Conservation (phyloP, 2,329 filamentous ascomycete species). For the Teratosphaeria epicoccoides region DNA sequence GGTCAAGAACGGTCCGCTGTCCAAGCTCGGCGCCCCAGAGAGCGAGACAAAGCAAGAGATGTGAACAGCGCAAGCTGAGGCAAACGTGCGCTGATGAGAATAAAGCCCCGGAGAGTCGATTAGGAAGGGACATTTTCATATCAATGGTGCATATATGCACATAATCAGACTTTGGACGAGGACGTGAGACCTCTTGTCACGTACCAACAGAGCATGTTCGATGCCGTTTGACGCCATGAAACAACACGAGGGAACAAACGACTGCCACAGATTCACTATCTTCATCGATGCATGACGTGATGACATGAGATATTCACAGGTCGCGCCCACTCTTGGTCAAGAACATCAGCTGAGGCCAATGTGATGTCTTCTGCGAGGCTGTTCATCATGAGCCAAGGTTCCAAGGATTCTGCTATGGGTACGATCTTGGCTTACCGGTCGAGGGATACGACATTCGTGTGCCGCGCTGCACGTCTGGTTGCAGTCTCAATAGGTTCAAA, state of each 20-base stretch:
- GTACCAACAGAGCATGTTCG: too few relatives aligned
- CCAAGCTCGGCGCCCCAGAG: constrained; percentile 31
- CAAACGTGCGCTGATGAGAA: too few relatives aligned
- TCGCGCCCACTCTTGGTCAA: neutral
- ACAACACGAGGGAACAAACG: too few relatives aligned
- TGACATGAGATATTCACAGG: neutral
- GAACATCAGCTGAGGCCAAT: constrained; percentile 6
- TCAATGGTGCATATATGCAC: too few relatives aligned
- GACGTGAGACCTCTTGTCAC: too few relatives aligned
- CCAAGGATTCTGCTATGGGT: neutral
- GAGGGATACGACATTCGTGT: neutral
- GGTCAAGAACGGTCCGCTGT: constrained; percentile 67
- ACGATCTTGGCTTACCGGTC: neutral
- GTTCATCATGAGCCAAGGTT: neutral
- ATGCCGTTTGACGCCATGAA: too few relatives aligned
- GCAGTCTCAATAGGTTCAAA: constrained; percentile 6
- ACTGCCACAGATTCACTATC: neutral
- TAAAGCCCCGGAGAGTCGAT: too few relatives aligned
- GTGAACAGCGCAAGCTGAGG: neutral
- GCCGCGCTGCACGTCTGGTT: constrained; percentile 4
- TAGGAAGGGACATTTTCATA: too few relatives aligned
- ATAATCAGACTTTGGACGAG: too few relatives aligned
- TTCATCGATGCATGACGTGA: neutral
- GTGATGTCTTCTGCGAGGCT: neutral
- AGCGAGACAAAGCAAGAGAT: constrained; percentile 13